phyloP scores from a whole-genome alignment of 768 basidiomycete genomes.

The Imleria badia region DNA sequence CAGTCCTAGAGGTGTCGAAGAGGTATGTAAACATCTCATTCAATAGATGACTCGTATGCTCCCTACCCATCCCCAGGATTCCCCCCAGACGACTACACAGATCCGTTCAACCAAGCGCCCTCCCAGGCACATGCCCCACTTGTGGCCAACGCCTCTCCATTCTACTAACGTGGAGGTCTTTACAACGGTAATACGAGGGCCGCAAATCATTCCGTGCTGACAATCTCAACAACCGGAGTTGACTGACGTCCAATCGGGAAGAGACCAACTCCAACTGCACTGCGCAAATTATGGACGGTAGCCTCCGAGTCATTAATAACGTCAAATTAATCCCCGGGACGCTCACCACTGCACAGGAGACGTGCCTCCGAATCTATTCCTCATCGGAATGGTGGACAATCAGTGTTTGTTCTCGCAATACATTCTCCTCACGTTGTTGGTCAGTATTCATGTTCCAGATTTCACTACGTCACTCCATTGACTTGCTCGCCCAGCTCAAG shows the following conservation, averaged over 20 bases:
- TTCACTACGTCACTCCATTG: too few relatives aligned
- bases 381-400: slow-evolving; percentile 88
- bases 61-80: slow-evolving; percentile 61
- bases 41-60: slow-evolving; percentile 68
- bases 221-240: slow-evolving; percentile 78
- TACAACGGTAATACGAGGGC: slow-evolving; percentile 82
- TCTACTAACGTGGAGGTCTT: slow-evolving; percentile 70
- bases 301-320: slow-evolving; percentile 60
- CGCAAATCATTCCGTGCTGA: slow-evolving; percentile 70
- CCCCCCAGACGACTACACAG: slow-evolving; percentile 47
- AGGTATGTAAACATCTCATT: too few relatives aligned
- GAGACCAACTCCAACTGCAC: slow-evolving; percentile 80
- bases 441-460: too few relatives aligned
- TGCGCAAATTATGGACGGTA: slow-evolving; percentile 70
- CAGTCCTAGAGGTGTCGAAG: too few relatives aligned
- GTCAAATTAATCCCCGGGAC: slow-evolving; percentile 61
- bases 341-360: slow-evolving; percentile 72
- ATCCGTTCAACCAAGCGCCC: slow-evolving; percentile 45
- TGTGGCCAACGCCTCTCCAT: slow-evolving; percentile 78
- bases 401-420: slow-evolving; percentile 92
- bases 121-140: slow-evolving; percentile 82
- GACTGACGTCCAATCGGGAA: slow-evolving; percentile 74
- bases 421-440: slow-evolving; percentile 84
- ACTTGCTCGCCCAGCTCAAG: too few relatives aligned
- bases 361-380: slow-evolving; percentile 89